Conservation (phyloP, 2,329 filamentous ascomycete genomes). For the Fusarium albidum region DNA sequence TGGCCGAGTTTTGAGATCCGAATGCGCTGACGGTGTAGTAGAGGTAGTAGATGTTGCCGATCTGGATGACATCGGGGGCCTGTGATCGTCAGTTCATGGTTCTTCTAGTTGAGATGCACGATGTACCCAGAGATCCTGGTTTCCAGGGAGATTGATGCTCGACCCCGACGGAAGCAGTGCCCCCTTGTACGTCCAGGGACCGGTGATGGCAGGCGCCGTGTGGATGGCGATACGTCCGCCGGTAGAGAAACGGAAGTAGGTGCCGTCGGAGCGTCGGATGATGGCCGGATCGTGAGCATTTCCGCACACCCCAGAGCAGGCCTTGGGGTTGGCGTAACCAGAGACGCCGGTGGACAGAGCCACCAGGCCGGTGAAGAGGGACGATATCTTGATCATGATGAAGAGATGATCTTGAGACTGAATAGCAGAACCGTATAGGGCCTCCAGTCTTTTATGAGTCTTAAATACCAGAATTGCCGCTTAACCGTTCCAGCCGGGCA, state of each 20-base stretch:
- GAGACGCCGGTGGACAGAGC: slow-evolving; percentile 5
- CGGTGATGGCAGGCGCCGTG: slow-evolving; percentile 46
- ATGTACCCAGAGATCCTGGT: slow-evolving; percentile 55
- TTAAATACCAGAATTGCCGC: too few relatives aligned
- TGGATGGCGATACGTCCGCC: slow-evolving; percentile 50
- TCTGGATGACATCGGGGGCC: slow-evolving; percentile 41
- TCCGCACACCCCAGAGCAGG: slow-evolving; percentile 49
- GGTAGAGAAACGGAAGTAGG: slow-evolving; percentile 54
- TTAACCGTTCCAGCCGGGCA: too few relatives aligned
- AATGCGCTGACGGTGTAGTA: slow-evolving; percentile 73
- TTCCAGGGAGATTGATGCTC: slow-evolving; percentile 50
- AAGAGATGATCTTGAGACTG: too few relatives aligned
- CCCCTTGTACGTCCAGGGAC: slow-evolving; percentile 53
- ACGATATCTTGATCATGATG: slow-evolving; percentile 17
- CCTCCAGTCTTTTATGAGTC: too few relatives aligned
- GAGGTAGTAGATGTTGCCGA: slow-evolving; percentile 68
- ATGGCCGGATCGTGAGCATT: slow-evolving; percentile 49
- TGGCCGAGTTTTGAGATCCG: slow-evolving; percentile 67
- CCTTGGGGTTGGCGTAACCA: slow-evolving; percentile 42
- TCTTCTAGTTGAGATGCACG: too few relatives aligned
- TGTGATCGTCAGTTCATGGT: too few relatives aligned
- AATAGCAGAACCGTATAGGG: not conserved
- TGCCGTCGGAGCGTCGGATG: slow-evolving; percentile 49
- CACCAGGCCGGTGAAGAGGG: slow-evolving; percentile 12
- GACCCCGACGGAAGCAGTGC: slow-evolving; percentile 48